A percentile compares a stretch with the other conserved stretches of the same genome.
Conservation (phyloP, 345 rosid species). For the Boechera stricta region DNA sequence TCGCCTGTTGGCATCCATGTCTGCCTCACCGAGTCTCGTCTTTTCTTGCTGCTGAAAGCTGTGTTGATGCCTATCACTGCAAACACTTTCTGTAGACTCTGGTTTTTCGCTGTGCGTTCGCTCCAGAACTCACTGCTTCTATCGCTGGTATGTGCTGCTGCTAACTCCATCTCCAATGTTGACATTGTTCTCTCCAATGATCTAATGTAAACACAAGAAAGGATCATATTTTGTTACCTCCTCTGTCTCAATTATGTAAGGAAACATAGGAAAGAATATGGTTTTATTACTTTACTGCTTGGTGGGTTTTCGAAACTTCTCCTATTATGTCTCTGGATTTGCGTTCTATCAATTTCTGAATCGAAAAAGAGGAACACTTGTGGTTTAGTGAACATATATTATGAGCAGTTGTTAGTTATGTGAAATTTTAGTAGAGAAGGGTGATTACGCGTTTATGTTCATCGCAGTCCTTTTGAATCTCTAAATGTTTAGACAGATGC, state of each 20-base stretch:
- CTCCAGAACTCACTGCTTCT: constrained; percentile 36
- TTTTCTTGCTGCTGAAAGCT: constrained; percentile 86
- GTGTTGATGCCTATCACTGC: constrained; percentile 87
- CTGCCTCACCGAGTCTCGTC: constrained; percentile 75
- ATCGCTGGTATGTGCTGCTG: constrained; percentile 51
- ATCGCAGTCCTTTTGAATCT: constrained; percentile 57
- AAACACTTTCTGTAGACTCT: constrained; percentile 65
- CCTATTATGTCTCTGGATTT: constrained; percentile 61
- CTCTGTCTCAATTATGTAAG: constrained; percentile 5
- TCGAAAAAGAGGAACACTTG: not conserved
- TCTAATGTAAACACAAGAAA: constrained; percentile 42
- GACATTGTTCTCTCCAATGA: constrained; percentile 76
- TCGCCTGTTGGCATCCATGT: constrained; percentile 92
- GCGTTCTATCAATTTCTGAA: constrained; percentile 66
- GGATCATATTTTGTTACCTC: not conserved
- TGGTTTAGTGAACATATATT: not conserved
- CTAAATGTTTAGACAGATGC: constrained; percentile 39
- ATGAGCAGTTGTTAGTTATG: not conserved
- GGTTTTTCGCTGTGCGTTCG: constrained; percentile 46
- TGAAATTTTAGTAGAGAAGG: not conserved
- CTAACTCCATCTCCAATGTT: constrained; percentile 67
- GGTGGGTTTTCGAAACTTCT: constrained; percentile 73
- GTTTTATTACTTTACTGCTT: constrained; percentile 53
- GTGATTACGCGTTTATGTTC: constrained; percentile 77
- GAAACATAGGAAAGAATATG: not conserved